phyloP scores from a whole-genome alignment of 345 rosid genomes.

The Sapria himalayana region DNA sequence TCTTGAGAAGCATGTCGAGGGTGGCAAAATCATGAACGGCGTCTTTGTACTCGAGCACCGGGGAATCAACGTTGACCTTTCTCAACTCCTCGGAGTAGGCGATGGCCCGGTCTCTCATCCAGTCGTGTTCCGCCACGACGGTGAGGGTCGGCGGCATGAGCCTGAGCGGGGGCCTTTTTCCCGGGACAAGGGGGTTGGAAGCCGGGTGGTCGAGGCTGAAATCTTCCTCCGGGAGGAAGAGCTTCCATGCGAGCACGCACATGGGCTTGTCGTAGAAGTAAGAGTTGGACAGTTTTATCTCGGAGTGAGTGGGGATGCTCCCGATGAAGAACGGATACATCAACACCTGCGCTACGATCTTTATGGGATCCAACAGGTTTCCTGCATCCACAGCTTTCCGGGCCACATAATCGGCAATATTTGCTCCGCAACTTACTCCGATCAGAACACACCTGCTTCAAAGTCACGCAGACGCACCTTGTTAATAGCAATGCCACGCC shows the following conservation, averaged over 20 bases:
- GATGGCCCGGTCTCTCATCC: slow-evolving; percentile 96
- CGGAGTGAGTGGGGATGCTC: slow-evolving; percentile 60
- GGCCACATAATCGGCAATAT: slow-evolving; percentile 63
- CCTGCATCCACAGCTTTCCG: slow-evolving; percentile 63
- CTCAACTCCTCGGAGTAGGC: slow-evolving; percentile 77
- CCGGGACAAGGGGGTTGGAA: slow-evolving; percentile 63
- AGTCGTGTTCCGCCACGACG: slow-evolving; percentile 81
- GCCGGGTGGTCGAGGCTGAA: slow-evolving; percentile 68
- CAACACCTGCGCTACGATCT: slow-evolving; percentile 86
- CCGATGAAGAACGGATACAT: slow-evolving; percentile 85
- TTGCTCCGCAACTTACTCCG: slow-evolving; percentile 86
- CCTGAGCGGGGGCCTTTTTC: slow-evolving; percentile 58
- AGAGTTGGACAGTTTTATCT: slow-evolving; percentile 63
- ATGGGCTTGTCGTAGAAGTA: slow-evolving; percentile 78
- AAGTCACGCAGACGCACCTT: no score
- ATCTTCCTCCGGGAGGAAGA: slow-evolving; percentile 59
- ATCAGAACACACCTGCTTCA: slow-evolving; percentile 64
- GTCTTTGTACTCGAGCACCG: slow-evolving; percentile 79
- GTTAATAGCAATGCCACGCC: no score
- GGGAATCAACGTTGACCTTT: slow-evolving; percentile 74
- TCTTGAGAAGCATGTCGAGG: slow-evolving; percentile 69
- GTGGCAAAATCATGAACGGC: slow-evolving; percentile 94
- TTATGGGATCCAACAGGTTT: slow-evolving; percentile 50
- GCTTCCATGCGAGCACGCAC: slow-evolving; percentile 71
- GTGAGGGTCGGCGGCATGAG: slow-evolving; percentile 89